A percentile compares a stretch with the other conserved stretches of the same genome.
These are phyloP conservation scores for Plasmodium inui DNA, from an alignment of 169 alveolate genomes.

Conservation along the genomic window DNA sequence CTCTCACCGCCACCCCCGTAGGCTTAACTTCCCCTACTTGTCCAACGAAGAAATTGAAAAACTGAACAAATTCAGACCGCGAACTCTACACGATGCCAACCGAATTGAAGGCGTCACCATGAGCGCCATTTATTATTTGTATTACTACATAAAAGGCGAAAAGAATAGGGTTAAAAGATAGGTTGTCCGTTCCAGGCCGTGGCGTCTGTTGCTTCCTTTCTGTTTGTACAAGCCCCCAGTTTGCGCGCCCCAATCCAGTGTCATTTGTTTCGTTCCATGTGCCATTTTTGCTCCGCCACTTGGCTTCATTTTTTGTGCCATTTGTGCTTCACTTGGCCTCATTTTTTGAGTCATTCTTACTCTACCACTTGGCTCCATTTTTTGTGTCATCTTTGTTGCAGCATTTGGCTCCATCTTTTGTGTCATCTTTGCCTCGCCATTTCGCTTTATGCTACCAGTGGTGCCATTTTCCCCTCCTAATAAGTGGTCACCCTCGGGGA, in stretches of 20 bases:
- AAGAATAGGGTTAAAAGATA: conserved; percentile 17
- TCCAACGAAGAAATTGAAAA: conserved; percentile 88
- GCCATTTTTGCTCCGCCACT: not conserved
- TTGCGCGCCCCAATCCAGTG: not conserved
- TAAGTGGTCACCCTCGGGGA: not conserved
- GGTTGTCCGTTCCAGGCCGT: not conserved
- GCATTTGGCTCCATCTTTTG: not conserved
- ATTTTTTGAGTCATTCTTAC: no score
- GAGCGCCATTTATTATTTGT: conserved; percentile 69
- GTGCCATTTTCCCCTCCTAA: not conserved
- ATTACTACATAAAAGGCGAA: conserved; percentile 39
- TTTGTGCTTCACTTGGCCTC: not conserved
- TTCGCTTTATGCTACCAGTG: not conserved
- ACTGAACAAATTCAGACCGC: conserved; percentile 79
- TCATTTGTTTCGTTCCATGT: not conserved
- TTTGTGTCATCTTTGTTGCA: not conserved
- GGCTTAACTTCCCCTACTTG: conserved; percentile 68
- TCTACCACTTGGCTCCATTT: not conserved
- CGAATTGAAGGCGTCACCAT: conserved; percentile 83
- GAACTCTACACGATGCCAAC: conserved; percentile 79
- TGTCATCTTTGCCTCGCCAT: not conserved
- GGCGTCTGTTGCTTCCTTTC: not conserved
- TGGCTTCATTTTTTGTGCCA: not conserved
- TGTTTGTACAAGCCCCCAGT: not conserved
- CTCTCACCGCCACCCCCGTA: not conserved